Conservation (phyloP, 2,329 filamentous ascomycete species). For the Fusarium buxicola region DNA sequence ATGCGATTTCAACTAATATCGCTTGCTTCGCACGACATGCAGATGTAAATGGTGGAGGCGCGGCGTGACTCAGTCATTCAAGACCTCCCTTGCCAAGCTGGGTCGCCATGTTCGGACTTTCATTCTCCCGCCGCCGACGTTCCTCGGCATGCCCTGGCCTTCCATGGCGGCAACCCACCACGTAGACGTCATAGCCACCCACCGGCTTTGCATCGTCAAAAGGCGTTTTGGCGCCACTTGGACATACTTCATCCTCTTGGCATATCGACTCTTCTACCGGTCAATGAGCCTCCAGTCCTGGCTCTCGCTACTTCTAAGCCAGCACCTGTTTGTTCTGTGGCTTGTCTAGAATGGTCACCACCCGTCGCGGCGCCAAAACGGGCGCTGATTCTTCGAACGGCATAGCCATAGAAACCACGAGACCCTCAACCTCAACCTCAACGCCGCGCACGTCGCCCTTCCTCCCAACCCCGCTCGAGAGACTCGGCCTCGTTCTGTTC, state of each 20-base stretch:
- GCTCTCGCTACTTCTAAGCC: not conserved
- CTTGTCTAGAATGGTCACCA: slow-evolving; percentile 42
- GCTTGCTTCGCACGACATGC: not conserved
- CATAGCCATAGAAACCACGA: slow-evolving; percentile 26
- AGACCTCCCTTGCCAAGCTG: too few species aligned
- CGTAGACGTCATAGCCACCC: slow-evolving; percentile 45
- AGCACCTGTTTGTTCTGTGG: not conserved
- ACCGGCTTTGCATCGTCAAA: slow-evolving; percentile 28
- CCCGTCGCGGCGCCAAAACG: slow-evolving; percentile 43
- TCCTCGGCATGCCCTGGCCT: slow-evolving; percentile 5
- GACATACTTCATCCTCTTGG: not conserved
- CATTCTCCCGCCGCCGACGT: slow-evolving; percentile 27
- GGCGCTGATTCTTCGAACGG: slow-evolving; percentile 23
- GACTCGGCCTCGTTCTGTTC: slow-evolving; percentile 75
- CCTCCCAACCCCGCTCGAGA: slow-evolving; percentile 77
- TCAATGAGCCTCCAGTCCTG: not conserved
- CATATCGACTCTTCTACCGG: not conserved
- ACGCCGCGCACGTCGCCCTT: slow-evolving; percentile 64
- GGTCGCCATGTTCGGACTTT: slow-evolving; percentile 23
- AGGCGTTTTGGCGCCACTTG: slow-evolving; percentile 19
- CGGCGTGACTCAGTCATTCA: too few species aligned
- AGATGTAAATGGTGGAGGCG: not conserved
- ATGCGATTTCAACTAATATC: slow-evolving; percentile 8
- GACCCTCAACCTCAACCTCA: slow-evolving; percentile 30
- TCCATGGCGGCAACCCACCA: slow-evolving; percentile 30